Base-by-base conservation (phyloP, 1,139 yeast genomes). In the Saccharomyces hybrid region DNA sequence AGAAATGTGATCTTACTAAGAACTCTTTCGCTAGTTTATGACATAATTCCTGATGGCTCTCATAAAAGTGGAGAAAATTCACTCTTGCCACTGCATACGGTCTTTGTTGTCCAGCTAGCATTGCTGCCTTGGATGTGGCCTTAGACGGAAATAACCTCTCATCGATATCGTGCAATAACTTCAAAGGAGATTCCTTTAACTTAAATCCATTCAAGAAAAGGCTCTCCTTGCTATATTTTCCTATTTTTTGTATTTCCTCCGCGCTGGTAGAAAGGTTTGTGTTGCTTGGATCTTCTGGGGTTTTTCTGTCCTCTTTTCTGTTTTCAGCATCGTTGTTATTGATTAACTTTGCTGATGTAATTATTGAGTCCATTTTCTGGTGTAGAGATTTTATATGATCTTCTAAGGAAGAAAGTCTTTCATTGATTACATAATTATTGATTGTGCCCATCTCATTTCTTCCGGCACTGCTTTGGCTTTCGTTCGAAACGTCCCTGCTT, bases 1-100 rank as follows among this genome's bases (percentile, higher is more conserved):
- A 79, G 61, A 76, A 78, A 62, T 78, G 81, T 1, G 82, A 77
- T 47, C 73, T 73, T 23, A 71, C 74, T 32, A 79, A 61, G 57
- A 78, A 79, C 30, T 75, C 73, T 54, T 73, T 70, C 0, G 78
- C 74, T 14, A 78, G 59, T 47, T 67, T 64, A n/a, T 76, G 63
- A 56, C 79, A 76, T 3, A 78, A 60, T 2, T 57, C 54, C 57
- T 72, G 72, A 57, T 78, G 69, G 25, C 70, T 62, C 31, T 68
- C 63, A 57, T 75, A 79, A 66, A 79, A 78, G 41, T 66, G 63
- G 46, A 77, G 56, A 58, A 80, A 78, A 46, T 68, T 61, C 6
- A 60, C 61, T 56, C 72, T 60, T 5, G 72, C 72, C 0, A 68
- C 70, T 4, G 68, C 70, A 55, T 65, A 68, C 7, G 72, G 72